These are phyloP conservation scores for Fusarium sp. DNA, from an alignment of 2,329 filamentous ascomycete species.

Conservation along the genomic window DNA sequence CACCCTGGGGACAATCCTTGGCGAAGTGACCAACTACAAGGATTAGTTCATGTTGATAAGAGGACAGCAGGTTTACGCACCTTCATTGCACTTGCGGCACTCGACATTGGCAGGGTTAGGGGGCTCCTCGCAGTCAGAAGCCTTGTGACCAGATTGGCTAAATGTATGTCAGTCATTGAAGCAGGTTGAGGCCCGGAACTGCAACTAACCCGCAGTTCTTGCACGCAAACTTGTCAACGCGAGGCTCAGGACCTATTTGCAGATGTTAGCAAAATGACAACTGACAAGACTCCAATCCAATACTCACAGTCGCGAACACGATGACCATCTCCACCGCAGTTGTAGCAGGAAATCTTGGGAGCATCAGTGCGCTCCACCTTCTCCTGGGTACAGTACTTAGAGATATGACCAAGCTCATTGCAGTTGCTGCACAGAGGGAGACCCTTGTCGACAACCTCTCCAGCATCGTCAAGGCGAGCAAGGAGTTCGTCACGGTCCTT, in stretches of 20 bases:
- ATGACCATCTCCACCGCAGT: constrained; percentile 74
- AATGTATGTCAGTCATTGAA: constrained; percentile 21
- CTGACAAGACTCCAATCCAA: not conserved
- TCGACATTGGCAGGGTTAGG: constrained; percentile 73
- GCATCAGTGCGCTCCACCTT: constrained; percentile 59
- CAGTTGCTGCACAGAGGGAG: constrained; percentile 74
- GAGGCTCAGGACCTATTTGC: constrained; percentile 65
- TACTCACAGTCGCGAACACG: constrained; percentile 76
- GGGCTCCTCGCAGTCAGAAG: constrained; percentile 67
- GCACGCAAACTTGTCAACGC: constrained; percentile 74
- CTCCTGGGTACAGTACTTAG: constrained; percentile 72
- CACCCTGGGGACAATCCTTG: constrained; percentile 73
- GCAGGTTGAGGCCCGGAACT: not conserved
- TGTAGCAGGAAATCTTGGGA: constrained; percentile 69
- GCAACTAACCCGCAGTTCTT: constrained; percentile 71
- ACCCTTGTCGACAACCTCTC: constrained; percentile 70
- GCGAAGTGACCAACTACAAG: constrained; percentile 69
- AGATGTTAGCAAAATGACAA: constrained; percentile 19
- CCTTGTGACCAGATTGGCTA: constrained; percentile 64
- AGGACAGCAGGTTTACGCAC: constrained; percentile 54
- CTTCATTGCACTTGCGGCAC: constrained; percentile 74
- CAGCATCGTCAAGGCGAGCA: constrained; percentile 73
- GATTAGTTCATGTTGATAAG: constrained; percentile 10
- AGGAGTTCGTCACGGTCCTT: constrained; percentile 69
- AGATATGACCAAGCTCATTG: constrained; percentile 71